These are phyloP conservation scores for Jimgerdemannia lactiflua DNA, from an alignment of 192 early-diverging fungal species.

Conservation along the genomic window DNA sequence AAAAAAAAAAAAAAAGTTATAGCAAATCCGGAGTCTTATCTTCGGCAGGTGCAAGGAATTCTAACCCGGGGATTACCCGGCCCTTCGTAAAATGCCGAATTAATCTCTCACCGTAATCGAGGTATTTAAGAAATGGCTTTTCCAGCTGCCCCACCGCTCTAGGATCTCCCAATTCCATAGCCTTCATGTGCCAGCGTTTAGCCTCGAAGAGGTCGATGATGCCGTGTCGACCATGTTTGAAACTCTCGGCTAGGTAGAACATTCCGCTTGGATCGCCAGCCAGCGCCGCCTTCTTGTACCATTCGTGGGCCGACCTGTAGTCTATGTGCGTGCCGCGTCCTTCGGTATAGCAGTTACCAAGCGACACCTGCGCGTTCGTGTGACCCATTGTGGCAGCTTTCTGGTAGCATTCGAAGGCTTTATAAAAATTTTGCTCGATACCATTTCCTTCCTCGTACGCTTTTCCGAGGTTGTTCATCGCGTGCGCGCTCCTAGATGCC, in stretches of 20 bases:
- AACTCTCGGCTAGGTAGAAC: slow-evolving; percentile 24
- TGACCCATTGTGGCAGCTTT: slow-evolving; percentile 31
- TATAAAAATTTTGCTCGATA: slow-evolving; percentile 11
- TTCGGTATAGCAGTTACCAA: slow-evolving; percentile 25
- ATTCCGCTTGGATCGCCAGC: slow-evolving; percentile 23
- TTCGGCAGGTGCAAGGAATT: too few relatives aligned
- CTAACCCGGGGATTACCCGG: too few relatives aligned
- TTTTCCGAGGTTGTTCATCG: slow-evolving; percentile 9
- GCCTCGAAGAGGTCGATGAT: background rate
- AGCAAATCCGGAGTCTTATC: too few relatives aligned
- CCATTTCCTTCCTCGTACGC: slow-evolving; percentile 23
- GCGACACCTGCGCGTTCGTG: slow-evolving; percentile 7
- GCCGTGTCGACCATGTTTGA: slow-evolving; percentile 12
- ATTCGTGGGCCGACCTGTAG: slow-evolving; percentile 16
- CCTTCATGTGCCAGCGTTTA: background rate
- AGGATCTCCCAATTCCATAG: background rate
- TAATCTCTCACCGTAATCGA: too few relatives aligned
- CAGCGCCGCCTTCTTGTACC: slow-evolving; percentile 29
- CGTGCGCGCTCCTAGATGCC: background rate
- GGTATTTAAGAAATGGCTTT: too few relatives aligned
- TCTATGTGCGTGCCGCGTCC: slow-evolving; percentile 22
- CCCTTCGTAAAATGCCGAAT: too few relatives aligned
- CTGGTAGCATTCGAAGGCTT: slow-evolving; percentile 30
- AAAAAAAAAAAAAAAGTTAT: too few relatives aligned
- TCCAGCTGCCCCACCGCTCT: too few relatives aligned